Percentiles rank a stretch among this genome's conserved stretches.
Evolutionary conservation across 192 early-diverging fungal species (phyloP).

Genomic region (Coemansia umbellata): DNA sequence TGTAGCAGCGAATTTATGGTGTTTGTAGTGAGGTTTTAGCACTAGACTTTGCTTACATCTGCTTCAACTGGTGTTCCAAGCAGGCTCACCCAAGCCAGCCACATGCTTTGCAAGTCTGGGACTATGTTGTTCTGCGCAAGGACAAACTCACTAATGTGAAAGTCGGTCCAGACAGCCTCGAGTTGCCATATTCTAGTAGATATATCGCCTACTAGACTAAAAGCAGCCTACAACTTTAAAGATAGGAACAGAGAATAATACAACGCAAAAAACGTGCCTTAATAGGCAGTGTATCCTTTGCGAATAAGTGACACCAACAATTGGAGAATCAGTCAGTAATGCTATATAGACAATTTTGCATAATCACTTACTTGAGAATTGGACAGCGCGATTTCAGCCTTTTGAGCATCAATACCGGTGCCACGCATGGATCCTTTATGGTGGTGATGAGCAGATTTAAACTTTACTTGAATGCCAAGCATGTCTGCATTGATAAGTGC

Average conservation of each 20-base stretch:
- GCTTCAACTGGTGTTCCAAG: conserved; percentile 30
- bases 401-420: conserved; percentile 9
- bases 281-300: no score
- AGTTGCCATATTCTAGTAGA: conserved; percentile 22
- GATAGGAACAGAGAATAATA: not conserved
- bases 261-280: no score
- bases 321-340: no score
- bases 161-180: conserved; percentile 29
- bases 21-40: no score
- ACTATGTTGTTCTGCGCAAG: conserved; percentile 5
- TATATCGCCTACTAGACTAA: conserved; percentile 18
- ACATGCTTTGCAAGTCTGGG: conserved; percentile 21
- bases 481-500: conserved; percentile 5
- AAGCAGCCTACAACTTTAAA: conserved; percentile 19
- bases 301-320: no score
- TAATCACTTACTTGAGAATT: conserved; percentile 17
- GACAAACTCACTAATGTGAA: conserved; percentile 39
- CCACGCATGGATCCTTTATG: not conserved
- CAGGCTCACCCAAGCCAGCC: conserved; percentile 35
- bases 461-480: not conserved
- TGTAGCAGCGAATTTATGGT: not conserved
- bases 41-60: conserved; percentile 15
- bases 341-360: no score
- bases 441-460: conserved; percentile 4
- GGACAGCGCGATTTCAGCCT: conserved; percentile 3